A percentile compares a stretch with the other conserved stretches of the same genome.
Evolutionary conservation across 2,329 filamentous ascomycete species (phyloP).

Genomic region (Akanthomyces lecanii): DNA sequence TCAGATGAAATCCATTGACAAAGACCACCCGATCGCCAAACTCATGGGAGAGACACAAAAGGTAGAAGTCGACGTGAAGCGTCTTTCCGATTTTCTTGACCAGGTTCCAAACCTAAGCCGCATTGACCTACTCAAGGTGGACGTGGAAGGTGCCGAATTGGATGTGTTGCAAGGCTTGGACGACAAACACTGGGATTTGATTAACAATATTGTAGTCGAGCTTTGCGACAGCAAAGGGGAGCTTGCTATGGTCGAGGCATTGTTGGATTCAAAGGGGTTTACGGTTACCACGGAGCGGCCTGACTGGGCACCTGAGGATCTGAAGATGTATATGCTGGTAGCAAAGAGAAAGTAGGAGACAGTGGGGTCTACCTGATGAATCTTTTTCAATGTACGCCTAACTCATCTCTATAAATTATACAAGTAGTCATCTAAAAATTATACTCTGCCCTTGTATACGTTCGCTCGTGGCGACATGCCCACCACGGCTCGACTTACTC

Average conservation of each 20-base stretch:
- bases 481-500: background rate
- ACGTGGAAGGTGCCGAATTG: conserved; percentile 26
- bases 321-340: conserved; percentile 14
- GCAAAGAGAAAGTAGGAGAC: background rate
- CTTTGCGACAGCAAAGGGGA: conserved; percentile 20
- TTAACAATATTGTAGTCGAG: conserved; percentile 23
- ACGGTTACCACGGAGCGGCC: conserved; percentile 14
- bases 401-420: background rate
- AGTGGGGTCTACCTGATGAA: too few species aligned
- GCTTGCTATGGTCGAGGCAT: conserved; percentile 13
- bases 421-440: background rate
- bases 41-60: conserved; percentile 7
- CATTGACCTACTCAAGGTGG: conserved; percentile 27
- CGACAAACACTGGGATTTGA: conserved; percentile 22
- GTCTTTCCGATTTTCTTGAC: conserved; percentile 22
- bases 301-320: conserved; percentile 12
- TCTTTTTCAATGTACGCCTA: background rate
- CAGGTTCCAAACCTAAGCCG: conserved; percentile 13
- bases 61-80: conserved; percentile 18
- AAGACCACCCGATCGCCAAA: conserved; percentile 13
- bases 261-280: conserved; percentile 24
- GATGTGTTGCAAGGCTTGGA: conserved; percentile 24
- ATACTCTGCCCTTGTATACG: background rate
- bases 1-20: conserved; percentile 2
- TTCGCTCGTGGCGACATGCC: background rate